Percentiles rank a stretch among this genome's conserved stretches.
Conservation (phyloP, 495 filamentous ascomycete genomes). For the Podospora pseudoanserina region DNA sequence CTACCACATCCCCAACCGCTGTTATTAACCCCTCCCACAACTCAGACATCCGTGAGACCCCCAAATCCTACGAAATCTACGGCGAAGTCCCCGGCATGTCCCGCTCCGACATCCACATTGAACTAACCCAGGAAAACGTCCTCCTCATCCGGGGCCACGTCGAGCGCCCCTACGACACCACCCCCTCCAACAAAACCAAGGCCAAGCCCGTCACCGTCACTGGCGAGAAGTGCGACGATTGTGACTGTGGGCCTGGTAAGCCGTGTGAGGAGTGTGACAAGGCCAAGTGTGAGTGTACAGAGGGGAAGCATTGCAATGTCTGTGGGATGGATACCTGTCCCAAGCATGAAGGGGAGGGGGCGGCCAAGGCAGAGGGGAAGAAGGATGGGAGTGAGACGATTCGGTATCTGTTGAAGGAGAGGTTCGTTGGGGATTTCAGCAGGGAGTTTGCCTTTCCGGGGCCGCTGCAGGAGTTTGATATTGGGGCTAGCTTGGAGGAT, state of each 20-base stretch:
- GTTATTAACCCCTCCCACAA: no score
- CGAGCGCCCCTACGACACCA: constrained; percentile 44
- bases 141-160: constrained; percentile 63
- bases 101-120: constrained; percentile 68
- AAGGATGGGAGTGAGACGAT: background rate
- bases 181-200: background rate
- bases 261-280: constrained; percentile 7
- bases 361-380: background rate
- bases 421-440: constrained; percentile 22
- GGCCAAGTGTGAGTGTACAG: background rate
- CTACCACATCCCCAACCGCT: no score
- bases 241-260: background rate
- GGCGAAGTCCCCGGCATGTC: constrained; percentile 76
- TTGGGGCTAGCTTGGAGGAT: constrained; percentile 23
- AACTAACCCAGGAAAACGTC: constrained; percentile 69
- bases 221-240: constrained; percentile 5
- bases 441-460: constrained; percentile 29
- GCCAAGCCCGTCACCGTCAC: background rate
- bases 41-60: constrained; percentile 58
- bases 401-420: background rate
- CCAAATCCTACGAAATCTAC: constrained; percentile 65
- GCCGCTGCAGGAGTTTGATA: constrained; percentile 26
- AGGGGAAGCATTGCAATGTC: constrained; percentile 7
- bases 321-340: background rate
- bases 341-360: background rate